Evolutionary conservation across 805 yeast genomes (phyloP).

Genomic region (Starmera amethionina): DNA sequence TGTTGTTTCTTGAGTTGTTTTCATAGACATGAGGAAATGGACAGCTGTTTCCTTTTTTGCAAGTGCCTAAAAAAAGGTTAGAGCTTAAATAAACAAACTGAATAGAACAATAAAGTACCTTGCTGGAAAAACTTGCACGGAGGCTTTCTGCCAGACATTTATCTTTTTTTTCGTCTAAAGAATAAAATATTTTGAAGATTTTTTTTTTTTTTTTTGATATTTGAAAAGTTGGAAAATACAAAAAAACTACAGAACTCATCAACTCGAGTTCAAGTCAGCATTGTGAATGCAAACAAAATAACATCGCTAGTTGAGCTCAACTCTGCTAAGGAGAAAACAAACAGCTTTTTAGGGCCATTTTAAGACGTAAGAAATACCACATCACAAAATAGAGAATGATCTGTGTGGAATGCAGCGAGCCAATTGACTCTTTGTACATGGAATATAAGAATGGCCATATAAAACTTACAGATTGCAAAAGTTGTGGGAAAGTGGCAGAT

Average conservation of each 20-base stretch:
- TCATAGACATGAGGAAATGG: conserved; percentile 30
- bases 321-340: background rate
- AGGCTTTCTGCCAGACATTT: conserved; percentile 18
- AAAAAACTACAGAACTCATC: background rate
- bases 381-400: conserved; percentile 40
- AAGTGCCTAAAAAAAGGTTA: conserved; percentile 13
- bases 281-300: background rate
- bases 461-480: conserved; percentile 63
- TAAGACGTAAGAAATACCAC: background rate
- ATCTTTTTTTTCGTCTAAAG: background rate
- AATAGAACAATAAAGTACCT: conserved; percentile 12
- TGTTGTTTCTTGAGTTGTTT: conserved; percentile 5
- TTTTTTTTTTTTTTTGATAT: background rate
- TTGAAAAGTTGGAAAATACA: background rate
- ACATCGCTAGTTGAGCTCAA: no score
- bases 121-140: conserved; percentile 36
- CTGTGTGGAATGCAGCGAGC: conserved; percentile 78
- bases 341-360: no score
- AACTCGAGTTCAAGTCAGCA: background rate
- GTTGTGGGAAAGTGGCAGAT: conserved; percentile 72
- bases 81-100: background rate
- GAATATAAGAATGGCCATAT: conserved; percentile 71
- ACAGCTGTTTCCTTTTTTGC: conserved; percentile 34
- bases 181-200: background rate
- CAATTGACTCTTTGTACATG: conserved; percentile 57